phyloP scores from a whole-genome alignment of 306 rosid species.

The Cucumis cinereus region DNA sequence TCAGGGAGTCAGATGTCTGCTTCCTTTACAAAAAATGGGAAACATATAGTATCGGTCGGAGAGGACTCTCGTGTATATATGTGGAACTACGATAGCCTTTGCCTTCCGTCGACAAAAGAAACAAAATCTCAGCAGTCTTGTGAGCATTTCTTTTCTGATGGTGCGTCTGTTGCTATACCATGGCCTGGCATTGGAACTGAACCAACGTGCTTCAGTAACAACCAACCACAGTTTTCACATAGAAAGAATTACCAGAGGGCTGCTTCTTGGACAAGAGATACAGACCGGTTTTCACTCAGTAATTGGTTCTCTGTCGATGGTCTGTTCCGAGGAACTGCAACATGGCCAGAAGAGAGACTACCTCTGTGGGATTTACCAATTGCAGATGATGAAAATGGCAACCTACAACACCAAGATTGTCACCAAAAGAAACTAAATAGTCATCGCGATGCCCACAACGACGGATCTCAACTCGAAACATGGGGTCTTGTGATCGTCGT shows the following conservation, averaged over 20 bases:
- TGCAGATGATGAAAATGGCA: slow-evolving; percentile 19
- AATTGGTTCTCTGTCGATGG: slow-evolving; percentile 61
- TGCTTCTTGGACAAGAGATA: slow-evolving; percentile 20
- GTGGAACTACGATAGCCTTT: slow-evolving; percentile 39
- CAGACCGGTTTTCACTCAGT: slow-evolving; percentile 36
- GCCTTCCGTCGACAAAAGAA: slow-evolving; percentile 19
- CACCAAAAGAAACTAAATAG: slow-evolving; percentile 3
- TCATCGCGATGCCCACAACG: slow-evolving; percentile 6
- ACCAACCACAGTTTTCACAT: not conserved
- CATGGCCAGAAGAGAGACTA: slow-evolving; percentile 91
- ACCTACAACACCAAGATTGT: not conserved
- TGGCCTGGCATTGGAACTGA: slow-evolving; percentile 45
- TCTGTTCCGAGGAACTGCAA: slow-evolving; percentile 40
- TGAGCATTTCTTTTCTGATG: slow-evolving; percentile 59
- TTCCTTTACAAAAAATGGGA: slow-evolving; percentile 49
- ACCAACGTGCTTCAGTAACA: not conserved
- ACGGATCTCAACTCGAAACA: slow-evolving; percentile 26
- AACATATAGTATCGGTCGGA: slow-evolving; percentile 60
- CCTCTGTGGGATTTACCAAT: slow-evolving; percentile 34
- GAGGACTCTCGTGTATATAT: slow-evolving; percentile 65
- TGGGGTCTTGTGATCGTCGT: slow-evolving; percentile 74
- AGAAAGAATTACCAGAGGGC: slow-evolving; percentile 10
- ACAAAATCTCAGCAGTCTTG: slow-evolving; percentile 42
- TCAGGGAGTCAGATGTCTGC: slow-evolving; percentile 72
- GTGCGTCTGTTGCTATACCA: slow-evolving; percentile 63